phyloP scores from a whole-genome alignment of 257 asterid species.

The Linderniella brevidens region DNA sequence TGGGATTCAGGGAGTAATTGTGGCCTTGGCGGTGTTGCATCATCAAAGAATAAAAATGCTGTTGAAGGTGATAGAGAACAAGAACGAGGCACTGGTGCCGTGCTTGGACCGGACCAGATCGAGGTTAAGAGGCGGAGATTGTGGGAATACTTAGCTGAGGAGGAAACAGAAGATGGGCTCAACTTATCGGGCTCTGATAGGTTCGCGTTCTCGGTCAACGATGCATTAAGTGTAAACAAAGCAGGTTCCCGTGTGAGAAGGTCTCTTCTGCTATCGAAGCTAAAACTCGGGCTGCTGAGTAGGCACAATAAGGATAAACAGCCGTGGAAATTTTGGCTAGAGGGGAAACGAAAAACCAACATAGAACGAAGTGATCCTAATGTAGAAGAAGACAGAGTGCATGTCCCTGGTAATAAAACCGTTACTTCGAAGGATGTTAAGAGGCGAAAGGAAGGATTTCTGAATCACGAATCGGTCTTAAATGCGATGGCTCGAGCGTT shows the following conservation, averaged over 20 bases:
- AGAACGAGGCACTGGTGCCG: constrained; percentile 38
- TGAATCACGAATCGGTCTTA: constrained; percentile 67
- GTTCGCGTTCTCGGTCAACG: constrained; percentile 87
- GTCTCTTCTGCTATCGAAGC: constrained; percentile 58
- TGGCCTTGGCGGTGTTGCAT: constrained; percentile 22
- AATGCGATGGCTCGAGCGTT: constrained; percentile 93
- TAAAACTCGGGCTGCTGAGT: constrained; percentile 63
- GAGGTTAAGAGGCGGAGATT: constrained; percentile 75
- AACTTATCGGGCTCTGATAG: constrained; percentile 95
- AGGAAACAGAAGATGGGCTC: constrained; percentile 67
- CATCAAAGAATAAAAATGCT: constrained; percentile 13
- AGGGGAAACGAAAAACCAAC: constrained; percentile 36
- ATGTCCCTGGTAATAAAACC: constrained; percentile 27
- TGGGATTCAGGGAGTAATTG: constrained; percentile 54
- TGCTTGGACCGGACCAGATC: constrained; percentile 53
- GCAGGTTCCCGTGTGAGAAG: constrained; percentile 75
- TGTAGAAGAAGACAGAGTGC: constrained; percentile 21
- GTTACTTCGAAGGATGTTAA: constrained; percentile 16
- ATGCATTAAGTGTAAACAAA: constrained; percentile 62
- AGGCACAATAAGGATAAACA: constrained; percentile 56
- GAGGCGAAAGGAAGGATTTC: constrained; percentile 56
- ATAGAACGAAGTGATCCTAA: constrained; percentile 34
- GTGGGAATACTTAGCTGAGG: constrained; percentile 88
- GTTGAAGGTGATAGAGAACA: constrained; percentile 11
- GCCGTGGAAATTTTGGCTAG: constrained; percentile 74